phyloP scores from a whole-genome alignment of 345 rosid species.

The Lepidium aucheri region DNA sequence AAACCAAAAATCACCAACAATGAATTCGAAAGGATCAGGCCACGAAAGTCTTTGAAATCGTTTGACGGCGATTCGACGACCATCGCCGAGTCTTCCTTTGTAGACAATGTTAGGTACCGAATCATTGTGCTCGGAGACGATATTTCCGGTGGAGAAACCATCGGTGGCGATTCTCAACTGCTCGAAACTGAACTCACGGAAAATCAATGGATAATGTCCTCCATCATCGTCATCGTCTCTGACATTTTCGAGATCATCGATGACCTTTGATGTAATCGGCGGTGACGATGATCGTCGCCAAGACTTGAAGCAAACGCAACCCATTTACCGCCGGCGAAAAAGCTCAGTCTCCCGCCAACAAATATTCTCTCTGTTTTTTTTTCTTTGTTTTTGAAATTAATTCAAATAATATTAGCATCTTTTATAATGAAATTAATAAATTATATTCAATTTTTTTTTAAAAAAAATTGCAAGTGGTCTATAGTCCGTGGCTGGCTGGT shows the following conservation, averaged over 20 bases:
- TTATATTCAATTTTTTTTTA: neutral
- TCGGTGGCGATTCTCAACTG: slow-evolving; percentile 53
- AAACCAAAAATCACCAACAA: slow-evolving; percentile 25
- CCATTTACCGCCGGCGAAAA: slow-evolving; percentile 9
- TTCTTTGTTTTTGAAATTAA: neutral
- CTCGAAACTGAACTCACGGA: slow-evolving; percentile 47
- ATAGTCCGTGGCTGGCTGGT: too few relatives aligned
- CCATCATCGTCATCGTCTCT: neutral
- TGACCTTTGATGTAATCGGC: slow-evolving; percentile 9
- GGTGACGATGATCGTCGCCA: slow-evolving; percentile 6
- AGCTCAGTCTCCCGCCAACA: neutral
- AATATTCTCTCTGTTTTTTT: neutral
- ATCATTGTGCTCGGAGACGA: slow-evolving; percentile 70
- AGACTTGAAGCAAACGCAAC: slow-evolving; percentile 26
- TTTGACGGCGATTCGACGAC: slow-evolving; percentile 55
- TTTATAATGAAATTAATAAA: neutral
- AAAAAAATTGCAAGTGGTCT: too few relatives aligned
- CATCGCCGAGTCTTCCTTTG: slow-evolving; percentile 52
- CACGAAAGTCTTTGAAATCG: slow-evolving; percentile 59
- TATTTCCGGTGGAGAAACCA: slow-evolving; percentile 48
- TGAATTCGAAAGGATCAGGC: slow-evolving; percentile 70
- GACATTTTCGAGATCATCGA: neutral
- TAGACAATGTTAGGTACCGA: slow-evolving; percentile 63
- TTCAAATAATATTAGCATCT: neutral
- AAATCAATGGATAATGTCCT: slow-evolving; percentile 32